Conservation (phyloP, 2,329 filamentous ascomycete genomes). For the Zasmidium angulare region DNA sequence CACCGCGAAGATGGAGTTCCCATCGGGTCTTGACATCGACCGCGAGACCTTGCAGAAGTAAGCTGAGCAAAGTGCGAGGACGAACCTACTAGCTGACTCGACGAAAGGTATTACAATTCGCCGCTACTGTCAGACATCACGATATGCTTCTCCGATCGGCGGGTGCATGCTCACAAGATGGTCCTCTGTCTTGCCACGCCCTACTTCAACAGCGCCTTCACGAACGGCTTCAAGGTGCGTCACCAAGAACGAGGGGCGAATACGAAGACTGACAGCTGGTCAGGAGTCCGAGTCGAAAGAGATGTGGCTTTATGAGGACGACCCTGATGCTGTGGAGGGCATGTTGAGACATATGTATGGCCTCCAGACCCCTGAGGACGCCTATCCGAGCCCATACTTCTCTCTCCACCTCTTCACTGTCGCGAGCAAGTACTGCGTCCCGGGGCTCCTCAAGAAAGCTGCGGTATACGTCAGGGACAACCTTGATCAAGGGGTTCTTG, state of each 20-base stretch:
- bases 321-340: constrained; percentile 7
- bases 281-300: not conserved
- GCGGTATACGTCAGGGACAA: not conserved
- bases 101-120: not conserved
- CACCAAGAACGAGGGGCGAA: too few relatives aligned
- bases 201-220: not conserved
- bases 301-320: constrained; percentile 6
- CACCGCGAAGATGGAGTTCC: too few relatives aligned
- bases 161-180: not conserved
- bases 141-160: not conserved
- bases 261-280: not conserved
- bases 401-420: constrained; percentile 6
- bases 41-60: not conserved
- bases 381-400: not conserved
- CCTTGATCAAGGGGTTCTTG: not conserved
- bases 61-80: not conserved
- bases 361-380: not conserved
- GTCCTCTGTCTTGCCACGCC: not conserved
- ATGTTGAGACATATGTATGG: constrained; percentile 12
- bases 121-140: not conserved
- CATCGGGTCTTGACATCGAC: not conserved
- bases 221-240: too few relatives aligned
- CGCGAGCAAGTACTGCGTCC: constrained; percentile 10
- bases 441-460: not conserved
- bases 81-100: not conserved